Evolutionary conservation across 192 early-diverging fungal species (phyloP).

Genomic region (Gryganskiella cystojenkinii): DNA sequence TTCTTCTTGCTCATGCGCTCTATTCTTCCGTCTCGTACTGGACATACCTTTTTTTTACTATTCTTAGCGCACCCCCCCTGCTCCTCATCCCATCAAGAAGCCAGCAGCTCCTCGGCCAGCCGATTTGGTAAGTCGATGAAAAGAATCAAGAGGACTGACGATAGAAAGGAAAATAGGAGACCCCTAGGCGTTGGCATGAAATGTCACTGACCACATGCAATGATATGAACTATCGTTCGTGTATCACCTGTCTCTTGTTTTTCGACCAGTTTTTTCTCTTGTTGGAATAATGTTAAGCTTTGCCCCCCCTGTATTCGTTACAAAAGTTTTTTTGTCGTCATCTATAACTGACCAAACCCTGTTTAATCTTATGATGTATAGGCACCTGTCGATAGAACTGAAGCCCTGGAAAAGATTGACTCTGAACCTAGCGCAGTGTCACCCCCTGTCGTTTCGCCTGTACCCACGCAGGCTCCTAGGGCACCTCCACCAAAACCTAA

Average conservation of each 20-base stretch:
- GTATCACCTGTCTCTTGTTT: no score
- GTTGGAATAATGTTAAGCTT: no score
- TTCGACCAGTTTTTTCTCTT: no score
- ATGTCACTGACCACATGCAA: slow-evolving; percentile 8
- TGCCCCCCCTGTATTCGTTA: no score
- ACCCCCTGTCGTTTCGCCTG: slow-evolving; percentile 9
- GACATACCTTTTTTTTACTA: slow-evolving; percentile 7
- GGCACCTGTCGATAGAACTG: slow-evolving; percentile 27
- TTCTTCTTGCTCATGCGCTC: neutral
- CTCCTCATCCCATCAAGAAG: slow-evolving; percentile 24
- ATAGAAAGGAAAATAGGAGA: neutral
- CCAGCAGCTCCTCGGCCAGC: slow-evolving; percentile 18
- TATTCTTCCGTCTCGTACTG: no score
- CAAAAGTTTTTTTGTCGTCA: neutral
- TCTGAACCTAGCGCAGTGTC: slow-evolving; percentile 20
- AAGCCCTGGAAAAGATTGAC: slow-evolving; percentile 34
- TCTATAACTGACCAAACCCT: neutral
- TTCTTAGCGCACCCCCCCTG: slow-evolving; percentile 13
- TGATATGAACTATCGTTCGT: no score
- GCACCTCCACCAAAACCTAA: slow-evolving; percentile 41
- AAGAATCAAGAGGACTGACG: slow-evolving; percentile 10
- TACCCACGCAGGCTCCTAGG: slow-evolving; percentile 15
- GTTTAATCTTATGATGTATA: neutral
- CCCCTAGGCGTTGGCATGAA: neutral
- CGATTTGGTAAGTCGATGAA: slow-evolving; percentile 23